Evolutionary conservation across 2,329 filamentous ascomycete species (phyloP), one percentile per base, ranked within the genome.

Genomic region (Rhexocercosporidium sp.): DNA sequence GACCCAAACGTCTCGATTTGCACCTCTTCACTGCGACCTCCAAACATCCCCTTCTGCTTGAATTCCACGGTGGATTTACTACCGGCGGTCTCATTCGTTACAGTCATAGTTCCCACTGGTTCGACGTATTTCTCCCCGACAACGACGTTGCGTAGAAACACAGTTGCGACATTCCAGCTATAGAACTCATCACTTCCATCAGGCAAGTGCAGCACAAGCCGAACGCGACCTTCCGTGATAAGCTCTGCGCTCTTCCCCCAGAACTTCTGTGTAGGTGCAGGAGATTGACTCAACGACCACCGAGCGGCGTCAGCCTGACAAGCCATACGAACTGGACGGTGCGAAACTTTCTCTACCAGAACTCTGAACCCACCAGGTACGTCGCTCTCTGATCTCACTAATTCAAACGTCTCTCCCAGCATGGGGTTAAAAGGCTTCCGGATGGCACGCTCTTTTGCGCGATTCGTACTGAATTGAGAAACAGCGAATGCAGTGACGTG

Each of bases 121-220:
- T 99, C 96, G 14, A 98, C 89, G 77, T 99, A 99, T 80, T 98
- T 99, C 80, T 99, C 96, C 46, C 96, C 96, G 74, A 97, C 95
- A 64, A 99, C 96, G 62, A 99, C 93, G 77, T 99, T 99, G 57
- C 96, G 89, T 64, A 99, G 81, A 80, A 97, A 98, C 71, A 92
- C 93, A 4, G 93, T 97, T 1, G 95, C 93, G 20, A 93, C 85
- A 54, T 87, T 91, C 93, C 94, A 99, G 73, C 90, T 94, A 81
- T 95, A 99, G 68, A 89, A 86, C 77, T 98, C 95, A 64, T 93
- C 92, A 1, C 83, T 86, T 1, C 86, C 85, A 76, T 96, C 86
- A 0, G 83, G 72, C 59, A 90, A 77, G 29, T 85, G 90, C 31
- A 99, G 82, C 46, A 90, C 88, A 46, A 97, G 84, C 59, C 94